Base-by-base conservation (phyloP, 2,329 filamentous ascomycete species). In the Curvularia lunata region DNA sequence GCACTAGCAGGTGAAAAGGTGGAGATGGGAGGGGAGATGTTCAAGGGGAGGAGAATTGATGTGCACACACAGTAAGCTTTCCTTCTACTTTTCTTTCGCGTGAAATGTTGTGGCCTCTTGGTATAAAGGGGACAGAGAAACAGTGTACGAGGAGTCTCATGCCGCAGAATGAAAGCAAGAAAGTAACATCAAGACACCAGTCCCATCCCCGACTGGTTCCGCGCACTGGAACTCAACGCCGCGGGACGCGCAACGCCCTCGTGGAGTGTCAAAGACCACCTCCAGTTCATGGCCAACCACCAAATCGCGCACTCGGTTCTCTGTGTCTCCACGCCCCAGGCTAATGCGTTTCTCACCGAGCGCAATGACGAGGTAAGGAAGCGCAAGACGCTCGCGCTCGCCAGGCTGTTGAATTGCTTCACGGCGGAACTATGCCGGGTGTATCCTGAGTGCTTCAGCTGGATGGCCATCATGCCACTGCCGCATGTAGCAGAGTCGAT, bases 331-430 rank as follows among this genome's bases (percentile, higher is more conserved):
- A 75, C 75, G 3, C 76, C 76, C 0, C 74, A 75, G 27, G 73
- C 73, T 0, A 75, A 75, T 27, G 75, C 74, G 0, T 77, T 72
- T 41, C 61, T 56, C 2, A 61, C 51, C 1, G 64, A 70, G 23
- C 58, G 52, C 13, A 58, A 61, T 7, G 38, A 45, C 0, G 21
- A 6, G 1, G n/a, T 59, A 27, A 45, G 64, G 19, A 59, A 43
- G 43, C 56, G 51, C 34, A 74, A 70, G 48, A 76, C 75, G 0
- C 28, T 69, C 8, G 74, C 73, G 9, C 59, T 77, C 0, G 74
- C 74, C 1, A 58, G 75, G 5, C 27, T 78, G n/a, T 54, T 77
- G 53, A 78, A 77, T 43, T 73, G 73, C 43, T 76, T 65, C 32
- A 51, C 53, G 1, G 68, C 68, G 1, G 67, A 70, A 37, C 49